Evolutionary conservation across 805 yeast genomes (phyloP), one percentile per base, ranked within the genome.

Genomic region (Jamesozyma lodderae): DNA sequence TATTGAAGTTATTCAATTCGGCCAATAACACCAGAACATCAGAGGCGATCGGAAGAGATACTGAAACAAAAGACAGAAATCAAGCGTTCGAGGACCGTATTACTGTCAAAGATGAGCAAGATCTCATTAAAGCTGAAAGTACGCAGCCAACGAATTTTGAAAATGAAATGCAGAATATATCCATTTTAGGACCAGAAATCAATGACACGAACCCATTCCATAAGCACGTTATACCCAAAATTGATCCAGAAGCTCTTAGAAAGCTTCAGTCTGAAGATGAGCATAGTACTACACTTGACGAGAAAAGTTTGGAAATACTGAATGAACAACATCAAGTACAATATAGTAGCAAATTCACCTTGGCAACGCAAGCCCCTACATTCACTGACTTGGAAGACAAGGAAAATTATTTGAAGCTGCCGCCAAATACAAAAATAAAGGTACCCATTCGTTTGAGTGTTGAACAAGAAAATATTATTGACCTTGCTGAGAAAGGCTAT

Each of bases 401-500:
- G 28, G 45, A 46, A 13, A 33, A 40, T 8, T 41, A 36, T n/a
- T 32, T 47, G 7, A 42, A 46, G 26, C 21, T 49, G 21, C 51
- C 55, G 6, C 46, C 49, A 14, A 39, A 47, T 16, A 51, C 48
- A 1, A 57, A 56, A 33, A 47, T 51, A 1, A 56, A 57, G 3
- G 41, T 53, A 2, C 59, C 68, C 0, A 40, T 63, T 2, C 41
- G 56, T 6, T 51, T 75, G 8, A 70, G 77, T 46, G 68, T 68
- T 17, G 92, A 83, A 52, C 94, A 83, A 52, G 69, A 72, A 40
- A 62, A 70, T 35, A 76, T 92, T 17, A 68, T 84, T 9, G 72
- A 76, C 8, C 60, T 83, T 38, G 94, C 80, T 0, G 60, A 73
- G 31, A 53, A 66, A 17, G 87, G 94, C 0, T 63, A 67, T 14